A percentile compares a stretch with the other conserved stretches of the same genome.
phyloP scores from a whole-genome alignment of 495 filamentous ascomycete genomes.

The Penicillium pulvis region DNA sequence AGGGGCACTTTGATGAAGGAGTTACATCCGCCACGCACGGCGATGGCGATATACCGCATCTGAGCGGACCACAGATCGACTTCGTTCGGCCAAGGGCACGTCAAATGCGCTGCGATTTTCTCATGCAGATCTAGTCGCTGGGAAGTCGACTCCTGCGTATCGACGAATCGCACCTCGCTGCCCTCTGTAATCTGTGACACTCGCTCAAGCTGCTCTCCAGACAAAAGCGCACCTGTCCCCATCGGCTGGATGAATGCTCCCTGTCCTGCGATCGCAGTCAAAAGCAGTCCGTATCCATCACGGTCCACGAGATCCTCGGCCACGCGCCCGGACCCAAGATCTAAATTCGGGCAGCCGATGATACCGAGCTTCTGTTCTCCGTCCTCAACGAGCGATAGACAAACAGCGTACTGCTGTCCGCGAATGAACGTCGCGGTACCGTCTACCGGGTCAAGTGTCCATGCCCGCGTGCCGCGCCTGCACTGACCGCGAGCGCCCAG shows the following conservation, averaged over 20 bases:
- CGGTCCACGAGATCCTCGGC: conserved; percentile 51
- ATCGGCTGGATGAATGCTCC: conserved; percentile 58
- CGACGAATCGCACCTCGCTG: conserved; percentile 50
- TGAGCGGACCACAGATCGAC: conserved; percentile 65
- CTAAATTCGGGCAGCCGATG: conserved; percentile 59
- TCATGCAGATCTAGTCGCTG: conserved; percentile 47
- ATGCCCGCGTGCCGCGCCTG: conserved; percentile 45
- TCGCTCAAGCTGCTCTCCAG: conserved; percentile 37
- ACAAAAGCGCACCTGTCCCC: conserved; percentile 33
- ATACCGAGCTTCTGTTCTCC: conserved; percentile 52
- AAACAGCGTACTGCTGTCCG: conserved; percentile 66
- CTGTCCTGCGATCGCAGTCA: conserved; percentile 57
- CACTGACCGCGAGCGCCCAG: conserved; percentile 52
- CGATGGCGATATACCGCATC: conserved; percentile 63
- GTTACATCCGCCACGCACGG: conserved; percentile 58
- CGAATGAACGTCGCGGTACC: conserved; percentile 67
- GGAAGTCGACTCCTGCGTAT: conserved; percentile 42
- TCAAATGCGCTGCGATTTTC: conserved; percentile 49
- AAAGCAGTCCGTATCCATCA: conserved; percentile 55
- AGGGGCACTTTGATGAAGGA: conserved; percentile 64
- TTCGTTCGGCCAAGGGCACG: conserved; percentile 47
- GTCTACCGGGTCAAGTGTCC: conserved; percentile 75
- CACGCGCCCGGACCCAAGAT: conserved; percentile 34
- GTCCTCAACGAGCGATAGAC: conserved; percentile 55
- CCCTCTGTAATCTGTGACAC: conserved; percentile 33